Conservation (phyloP, 352 stramenopile species). For the Phytopythium vexans region DNA sequence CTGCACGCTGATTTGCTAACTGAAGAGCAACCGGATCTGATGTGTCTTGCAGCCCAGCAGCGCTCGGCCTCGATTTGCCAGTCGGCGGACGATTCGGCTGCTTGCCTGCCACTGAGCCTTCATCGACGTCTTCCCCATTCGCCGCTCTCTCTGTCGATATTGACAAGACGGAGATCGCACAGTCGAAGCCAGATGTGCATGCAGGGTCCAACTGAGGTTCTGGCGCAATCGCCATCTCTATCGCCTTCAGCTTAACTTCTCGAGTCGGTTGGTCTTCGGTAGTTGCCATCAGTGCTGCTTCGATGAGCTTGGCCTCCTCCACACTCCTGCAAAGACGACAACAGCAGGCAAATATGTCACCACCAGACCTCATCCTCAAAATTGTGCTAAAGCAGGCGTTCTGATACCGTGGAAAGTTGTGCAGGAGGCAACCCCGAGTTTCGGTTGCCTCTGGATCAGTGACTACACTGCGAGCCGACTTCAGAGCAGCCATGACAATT, state of each 20-base stretch:
- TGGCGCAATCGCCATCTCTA: not conserved
- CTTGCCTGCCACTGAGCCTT: not conserved
- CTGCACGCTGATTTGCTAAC: constrained; percentile 11
- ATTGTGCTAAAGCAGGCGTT: not conserved
- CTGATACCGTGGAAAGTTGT: constrained; percentile 59
- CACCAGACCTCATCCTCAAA: not conserved
- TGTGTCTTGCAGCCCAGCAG: not conserved
- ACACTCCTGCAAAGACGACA: constrained; percentile 17
- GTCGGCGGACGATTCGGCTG: constrained; percentile 2
- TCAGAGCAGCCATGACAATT: constrained; percentile 32
- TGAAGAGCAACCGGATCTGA: not conserved
- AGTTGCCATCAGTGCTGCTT: constrained; percentile 26
- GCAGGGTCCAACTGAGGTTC: not conserved
- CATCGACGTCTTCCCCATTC: not conserved
- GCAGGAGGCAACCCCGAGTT: constrained; percentile 32
- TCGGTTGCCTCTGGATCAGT: not conserved
- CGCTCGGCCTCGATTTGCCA: not conserved
- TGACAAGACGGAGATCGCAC: constrained; percentile 20
- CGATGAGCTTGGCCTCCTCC: constrained; percentile 56
- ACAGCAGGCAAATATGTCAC: not conserved
- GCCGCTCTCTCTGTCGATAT: not conserved
- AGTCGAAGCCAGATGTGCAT: constrained; percentile 17
- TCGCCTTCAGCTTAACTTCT: not conserved
- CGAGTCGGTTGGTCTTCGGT: constrained; percentile 1
- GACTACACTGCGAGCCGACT: not conserved